Percentiles rank a stretch among this genome's conserved stretches.
phyloP scores from a whole-genome alignment of 192 early-diverging fungal species.

The Geosiphon pyriformis region DNA sequence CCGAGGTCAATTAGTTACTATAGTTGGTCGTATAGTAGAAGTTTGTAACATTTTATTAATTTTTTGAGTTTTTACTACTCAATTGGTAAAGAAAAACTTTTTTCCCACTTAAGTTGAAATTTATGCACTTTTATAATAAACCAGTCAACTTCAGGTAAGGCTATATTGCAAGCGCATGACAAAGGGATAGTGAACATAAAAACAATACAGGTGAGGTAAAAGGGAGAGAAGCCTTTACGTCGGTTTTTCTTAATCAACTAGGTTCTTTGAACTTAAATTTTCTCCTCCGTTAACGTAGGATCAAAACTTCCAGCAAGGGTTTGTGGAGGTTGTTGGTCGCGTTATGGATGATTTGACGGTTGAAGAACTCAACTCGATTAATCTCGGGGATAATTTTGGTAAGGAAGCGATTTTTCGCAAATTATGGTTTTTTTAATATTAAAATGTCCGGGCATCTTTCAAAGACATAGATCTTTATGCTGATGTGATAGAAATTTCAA shows the following conservation, averaged over 20 bases:
- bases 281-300: slow-evolving; percentile 18
- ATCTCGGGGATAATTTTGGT: slow-evolving; percentile 37
- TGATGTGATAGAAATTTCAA: slow-evolving; percentile 25
- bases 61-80: background rate
- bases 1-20: background rate
- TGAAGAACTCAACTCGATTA: slow-evolving; percentile 28
- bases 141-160: slow-evolving; percentile 17
- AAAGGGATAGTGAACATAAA: slow-evolving; percentile 32
- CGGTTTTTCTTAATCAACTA: background rate
- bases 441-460: background rate
- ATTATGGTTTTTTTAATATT: background rate
- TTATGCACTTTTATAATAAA: background rate
- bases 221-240: too few relatives aligned
- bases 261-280: background rate
- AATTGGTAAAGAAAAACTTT: background rate
- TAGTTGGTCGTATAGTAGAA: slow-evolving; percentile 14
- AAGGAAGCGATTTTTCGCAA: background rate
- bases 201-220: slow-evolving; percentile 22
- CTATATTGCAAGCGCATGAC: slow-evolving; percentile 30
- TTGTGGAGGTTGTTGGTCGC: slow-evolving; percentile 38
- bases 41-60: background rate
- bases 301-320: slow-evolving; percentile 20
- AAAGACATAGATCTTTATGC: slow-evolving; percentile 32
- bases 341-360: slow-evolving; percentile 29
- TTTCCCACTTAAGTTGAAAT: background rate